Base-by-base conservation (phyloP, 2,329 filamentous ascomycete species). In the Sclerotinia borealis region DNA sequence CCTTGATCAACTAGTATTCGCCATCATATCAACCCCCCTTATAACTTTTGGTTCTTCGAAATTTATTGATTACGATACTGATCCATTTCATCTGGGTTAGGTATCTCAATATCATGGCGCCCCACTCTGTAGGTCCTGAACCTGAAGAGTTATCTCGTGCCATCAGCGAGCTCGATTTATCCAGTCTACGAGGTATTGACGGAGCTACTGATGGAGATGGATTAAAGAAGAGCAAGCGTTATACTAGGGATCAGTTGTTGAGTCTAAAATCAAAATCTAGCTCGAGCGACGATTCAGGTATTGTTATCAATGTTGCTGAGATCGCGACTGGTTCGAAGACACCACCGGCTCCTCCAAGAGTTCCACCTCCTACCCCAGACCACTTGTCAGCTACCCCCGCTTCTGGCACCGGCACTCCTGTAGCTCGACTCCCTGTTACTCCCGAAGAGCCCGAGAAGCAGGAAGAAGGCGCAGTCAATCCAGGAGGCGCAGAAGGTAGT, bases 141-240 rank as follows among this genome's bases (percentile, higher is more conserved):
- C 61, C 64, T 19, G 64, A 66, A 27, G 65, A 65, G 37, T 59
- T 73, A 19, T 69, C 69, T 19, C 58, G 68, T 54, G 66, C 67
- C 15, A 64, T 73, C 51, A 70, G 68, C 52, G 64, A 70, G 37
- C 51, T 73, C 39, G 68, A 71, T 56, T 65, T 71, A 17, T 69
- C 51, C 17, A 36, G 47, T 37, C 10, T 63, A 41, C 34, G 67
- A 49, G 39, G 66, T 63, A 27, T 55, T 66, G 22, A 61, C 54
- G 60, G 60, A 10, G n/a, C 60, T 25, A 22, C 41, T 15, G 60
- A 63, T 27, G 60, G 13, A 58, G 27, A 25, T 25, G 34, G 50
- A 13, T 11, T 43, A 17, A 48, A 34, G 27, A 61, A 34, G 27
- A 52, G 55, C 29, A 49, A 55, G 10, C 63, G 61, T 34, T 71